A percentile compares a stretch with the other conserved stretches of the same genome.
Conservation (phyloP, 805 yeast genomes). For the Schwanniomyces occidentalis region DNA sequence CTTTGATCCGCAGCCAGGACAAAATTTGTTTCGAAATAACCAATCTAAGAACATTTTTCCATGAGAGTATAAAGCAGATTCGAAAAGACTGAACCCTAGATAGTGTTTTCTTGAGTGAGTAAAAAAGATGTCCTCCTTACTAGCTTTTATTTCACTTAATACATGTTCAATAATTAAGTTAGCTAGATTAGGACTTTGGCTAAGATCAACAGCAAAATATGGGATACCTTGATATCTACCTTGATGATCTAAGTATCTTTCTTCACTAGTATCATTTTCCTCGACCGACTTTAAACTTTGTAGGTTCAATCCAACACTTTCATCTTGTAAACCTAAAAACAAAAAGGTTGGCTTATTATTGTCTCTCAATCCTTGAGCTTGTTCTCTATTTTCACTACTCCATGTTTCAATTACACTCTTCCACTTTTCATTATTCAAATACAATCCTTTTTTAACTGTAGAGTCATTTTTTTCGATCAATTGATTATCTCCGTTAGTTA, state of each 20-base stretch:
- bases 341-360: conserved; percentile 36
- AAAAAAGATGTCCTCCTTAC: conserved; percentile 22
- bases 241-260: conserved; percentile 42
- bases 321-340: conserved; percentile 48
- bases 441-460: conserved; percentile 20
- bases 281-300: conserved; percentile 27
- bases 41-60: conserved; percentile 86
- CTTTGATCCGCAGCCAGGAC: conserved; percentile 82
- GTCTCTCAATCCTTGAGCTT: conserved; percentile 41
- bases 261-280: conserved; percentile 16
- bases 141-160: conserved; percentile 13
- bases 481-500: conserved; percentile 38
- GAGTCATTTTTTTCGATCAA: conserved; percentile 15
- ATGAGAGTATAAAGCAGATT: conserved; percentile 74
- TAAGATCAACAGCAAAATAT: conserved; percentile 61
- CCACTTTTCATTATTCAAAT: conserved; percentile 16
- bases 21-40: conserved; percentile 69
- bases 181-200: conserved; percentile 43
- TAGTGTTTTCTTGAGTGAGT: conserved; percentile 37
- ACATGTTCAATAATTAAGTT: conserved; percentile 30
- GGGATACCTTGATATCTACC: conserved; percentile 62
- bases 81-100: conserved; percentile 35
- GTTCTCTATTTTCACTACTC: conserved; percentile 32
- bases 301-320: conserved; percentile 42
- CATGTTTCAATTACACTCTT: conserved; percentile 17